These are phyloP conservation scores for Trichoderma koningiopsis DNA, from an alignment of 2,329 filamentous ascomycete genomes.

Conservation along the genomic window DNA sequence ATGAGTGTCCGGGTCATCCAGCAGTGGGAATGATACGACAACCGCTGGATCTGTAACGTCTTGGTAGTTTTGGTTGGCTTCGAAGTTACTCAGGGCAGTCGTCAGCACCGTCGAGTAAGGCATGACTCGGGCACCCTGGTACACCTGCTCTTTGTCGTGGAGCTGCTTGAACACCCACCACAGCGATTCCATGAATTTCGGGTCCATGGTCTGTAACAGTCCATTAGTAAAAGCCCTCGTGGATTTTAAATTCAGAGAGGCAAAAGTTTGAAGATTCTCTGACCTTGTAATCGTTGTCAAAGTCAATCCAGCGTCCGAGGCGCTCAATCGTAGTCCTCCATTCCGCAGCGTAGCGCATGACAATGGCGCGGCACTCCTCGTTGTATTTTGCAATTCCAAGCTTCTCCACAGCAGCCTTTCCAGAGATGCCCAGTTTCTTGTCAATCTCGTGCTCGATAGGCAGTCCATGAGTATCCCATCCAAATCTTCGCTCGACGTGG, in stretches of 20 bases:
- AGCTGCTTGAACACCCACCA: slow-evolving; percentile 98
- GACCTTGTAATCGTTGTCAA: slow-evolving; percentile 95
- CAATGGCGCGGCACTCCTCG: slow-evolving; percentile 85
- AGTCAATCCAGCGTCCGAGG: slow-evolving; percentile 93
- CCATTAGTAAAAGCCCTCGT: neutral
- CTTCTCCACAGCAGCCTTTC: slow-evolving; percentile 82
- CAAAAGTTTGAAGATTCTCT: slow-evolving; percentile 14
- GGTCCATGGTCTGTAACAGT: slow-evolving; percentile 75
- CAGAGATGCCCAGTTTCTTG: slow-evolving; percentile 89
- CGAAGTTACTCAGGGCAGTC: slow-evolving; percentile 89
- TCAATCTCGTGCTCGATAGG: slow-evolving; percentile 98
- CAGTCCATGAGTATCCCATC: slow-evolving; percentile 92
- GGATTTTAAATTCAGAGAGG: neutral
- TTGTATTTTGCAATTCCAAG: slow-evolving; percentile 90
- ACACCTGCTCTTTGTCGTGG: slow-evolving; percentile 86
- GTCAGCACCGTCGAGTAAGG: slow-evolving; percentile 90
- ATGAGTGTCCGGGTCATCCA: slow-evolving; percentile 73
- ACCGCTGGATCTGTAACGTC: slow-evolving; percentile 89
- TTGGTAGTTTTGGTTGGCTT: slow-evolving; percentile 92
- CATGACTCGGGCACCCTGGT: slow-evolving; percentile 90
- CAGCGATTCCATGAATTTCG: slow-evolving; percentile 91
- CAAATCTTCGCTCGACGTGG: slow-evolving; percentile 88
- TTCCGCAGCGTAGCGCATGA: slow-evolving; percentile 85
- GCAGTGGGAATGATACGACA: slow-evolving; percentile 82
- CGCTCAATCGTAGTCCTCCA: slow-evolving; percentile 89